phyloP scores from a whole-genome alignment of 345 rosid genomes.

The Gossypium australe region DNA sequence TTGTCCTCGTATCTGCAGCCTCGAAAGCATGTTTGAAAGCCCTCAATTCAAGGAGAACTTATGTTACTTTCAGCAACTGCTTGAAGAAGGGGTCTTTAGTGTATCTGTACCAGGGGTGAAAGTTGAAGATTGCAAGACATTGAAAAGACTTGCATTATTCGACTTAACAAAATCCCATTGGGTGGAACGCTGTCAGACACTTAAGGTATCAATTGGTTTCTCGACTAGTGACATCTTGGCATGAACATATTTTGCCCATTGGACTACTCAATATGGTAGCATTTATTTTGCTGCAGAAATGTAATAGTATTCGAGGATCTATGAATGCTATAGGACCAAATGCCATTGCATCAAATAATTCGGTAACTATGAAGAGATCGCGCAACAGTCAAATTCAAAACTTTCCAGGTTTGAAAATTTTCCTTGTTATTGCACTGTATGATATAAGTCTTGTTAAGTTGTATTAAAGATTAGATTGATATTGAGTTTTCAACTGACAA shows the following conservation, averaged over 20 bases:
- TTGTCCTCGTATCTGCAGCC: conserved; percentile 46
- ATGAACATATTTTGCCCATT: conserved; percentile 2
- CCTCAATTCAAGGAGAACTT: conserved; percentile 79
- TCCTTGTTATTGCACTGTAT: not conserved
- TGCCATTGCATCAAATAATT: conserved; percentile 29
- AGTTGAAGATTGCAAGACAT: conserved; percentile 51
- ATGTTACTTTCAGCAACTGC: conserved; percentile 62
- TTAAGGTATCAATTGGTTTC: conserved; percentile 48
- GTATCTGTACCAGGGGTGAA: conserved; percentile 43
- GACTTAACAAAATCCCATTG: conserved; percentile 53
- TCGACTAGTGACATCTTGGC: not conserved
- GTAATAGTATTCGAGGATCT: conserved; percentile 26
- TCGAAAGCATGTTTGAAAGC: conserved; percentile 70
- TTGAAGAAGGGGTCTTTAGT: conserved; percentile 78
- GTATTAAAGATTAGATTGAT: not conserved
- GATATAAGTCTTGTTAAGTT: conserved; percentile 10
- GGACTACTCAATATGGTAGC: not conserved
- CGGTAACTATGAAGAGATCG: conserved; percentile 39
- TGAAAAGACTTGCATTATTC: conserved; percentile 58
- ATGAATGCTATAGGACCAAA: conserved; percentile 32
- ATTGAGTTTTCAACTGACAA: not conserved
- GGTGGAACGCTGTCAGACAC: conserved; percentile 50
- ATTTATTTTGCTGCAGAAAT: conserved; percentile 41
- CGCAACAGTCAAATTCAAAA: conserved; percentile 39
- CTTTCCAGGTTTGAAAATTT: conserved; percentile 52